Evolutionary conservation across 2,329 filamentous ascomycete genomes (phyloP).

Genomic region (Penicillium sp.): DNA sequence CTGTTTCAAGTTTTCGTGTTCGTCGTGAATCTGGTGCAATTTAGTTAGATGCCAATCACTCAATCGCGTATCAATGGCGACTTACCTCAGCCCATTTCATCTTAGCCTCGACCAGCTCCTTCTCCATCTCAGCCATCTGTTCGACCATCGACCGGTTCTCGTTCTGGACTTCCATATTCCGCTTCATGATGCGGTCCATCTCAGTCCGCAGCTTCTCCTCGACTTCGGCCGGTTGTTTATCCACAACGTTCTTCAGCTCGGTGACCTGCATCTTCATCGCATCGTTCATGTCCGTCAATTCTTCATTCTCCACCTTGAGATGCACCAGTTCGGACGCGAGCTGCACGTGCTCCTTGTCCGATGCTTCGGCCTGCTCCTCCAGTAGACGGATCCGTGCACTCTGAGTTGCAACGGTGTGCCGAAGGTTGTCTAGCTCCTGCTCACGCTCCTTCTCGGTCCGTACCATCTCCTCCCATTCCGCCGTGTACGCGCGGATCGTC

Average conservation of each 20-base stretch:
- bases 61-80: too few species aligned
- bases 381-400: slow-evolving; percentile 66
- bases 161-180: slow-evolving; percentile 86
- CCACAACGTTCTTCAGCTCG: slow-evolving; percentile 76
- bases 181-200: slow-evolving; percentile 83
- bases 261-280: slow-evolving; percentile 72
- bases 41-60: slow-evolving; percentile 36
- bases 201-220: slow-evolving; percentile 72
- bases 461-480: slow-evolving; percentile 88
- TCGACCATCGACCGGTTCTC: slow-evolving; percentile 84
- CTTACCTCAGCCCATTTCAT: slow-evolving; percentile 86
- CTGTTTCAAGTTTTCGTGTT: slow-evolving; percentile 62
- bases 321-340: slow-evolving; percentile 85
- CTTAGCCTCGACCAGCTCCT: slow-evolving; percentile 84
- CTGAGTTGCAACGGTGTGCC: slow-evolving; percentile 57
- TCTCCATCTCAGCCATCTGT: slow-evolving; percentile 82
- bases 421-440: slow-evolving; percentile 66
- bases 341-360: slow-evolving; percentile 81
- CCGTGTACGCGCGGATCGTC: slow-evolving; percentile 67
- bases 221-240: slow-evolving; percentile 79
- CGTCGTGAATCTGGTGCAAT: slow-evolving; percentile 57
- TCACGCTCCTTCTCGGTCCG: slow-evolving; percentile 74
- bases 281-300: slow-evolving; percentile 81
- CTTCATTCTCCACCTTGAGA: slow-evolving; percentile 87
- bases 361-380: slow-evolving; percentile 81